These are phyloP conservation scores for Leishmania arabica DNA, from an alignment of 208 protist species.

Conservation along the genomic window DNA sequence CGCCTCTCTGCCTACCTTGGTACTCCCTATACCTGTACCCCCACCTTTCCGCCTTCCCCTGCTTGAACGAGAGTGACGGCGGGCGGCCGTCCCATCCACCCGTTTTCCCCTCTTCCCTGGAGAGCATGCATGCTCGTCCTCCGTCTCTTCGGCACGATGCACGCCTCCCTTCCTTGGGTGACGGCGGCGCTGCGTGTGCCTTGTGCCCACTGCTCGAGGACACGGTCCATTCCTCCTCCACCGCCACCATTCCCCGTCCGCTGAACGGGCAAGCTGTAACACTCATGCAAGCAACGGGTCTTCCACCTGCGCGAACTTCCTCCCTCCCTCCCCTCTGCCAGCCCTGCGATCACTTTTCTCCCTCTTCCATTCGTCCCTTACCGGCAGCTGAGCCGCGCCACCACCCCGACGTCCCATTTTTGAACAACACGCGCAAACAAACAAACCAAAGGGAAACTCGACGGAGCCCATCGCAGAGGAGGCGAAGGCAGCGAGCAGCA, in stretches of 20 bases:
- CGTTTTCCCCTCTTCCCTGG: not conserved
- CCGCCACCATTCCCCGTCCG: not conserved
- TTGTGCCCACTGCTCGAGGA: not conserved
- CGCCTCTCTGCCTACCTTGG: not conserved
- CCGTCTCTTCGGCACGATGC: not conserved
- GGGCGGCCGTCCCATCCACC: not conserved
- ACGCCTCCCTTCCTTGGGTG: not conserved
- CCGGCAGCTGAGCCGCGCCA: too few species aligned
- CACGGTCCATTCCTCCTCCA: not conserved
- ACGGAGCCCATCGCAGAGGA: not conserved
- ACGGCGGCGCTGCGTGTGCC: not conserved
- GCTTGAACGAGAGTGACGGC: not conserved
- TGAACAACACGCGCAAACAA: not conserved
- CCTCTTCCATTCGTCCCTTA: not conserved
- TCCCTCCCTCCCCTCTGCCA: not conserved
- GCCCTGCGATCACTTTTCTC: not conserved
- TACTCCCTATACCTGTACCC: not conserved
- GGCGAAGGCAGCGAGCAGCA: not conserved
- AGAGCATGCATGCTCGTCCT: not conserved
- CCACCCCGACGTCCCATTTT: not conserved
- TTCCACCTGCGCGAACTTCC: not conserved
- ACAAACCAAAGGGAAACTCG: not conserved
- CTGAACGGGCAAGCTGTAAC: not conserved
- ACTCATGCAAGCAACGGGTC: not conserved
- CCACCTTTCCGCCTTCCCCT: not conserved